Evolutionary conservation across 1,284 basidiomycete genomes (phyloP), one percentile per base, ranked within the genome.

Genomic region (Sporisorium exsertum): DNA sequence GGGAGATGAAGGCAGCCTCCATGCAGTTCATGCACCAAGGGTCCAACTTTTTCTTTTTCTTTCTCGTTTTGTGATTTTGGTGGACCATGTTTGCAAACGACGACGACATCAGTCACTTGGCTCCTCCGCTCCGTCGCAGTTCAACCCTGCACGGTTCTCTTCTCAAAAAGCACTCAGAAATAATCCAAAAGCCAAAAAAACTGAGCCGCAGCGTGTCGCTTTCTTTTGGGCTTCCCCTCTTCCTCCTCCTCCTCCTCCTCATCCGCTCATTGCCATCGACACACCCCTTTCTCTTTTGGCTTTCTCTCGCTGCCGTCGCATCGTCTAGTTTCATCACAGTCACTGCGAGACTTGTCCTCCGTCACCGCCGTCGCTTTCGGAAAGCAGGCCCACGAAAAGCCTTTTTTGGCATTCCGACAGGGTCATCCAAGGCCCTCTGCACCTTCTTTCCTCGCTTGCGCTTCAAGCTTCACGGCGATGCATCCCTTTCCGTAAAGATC

Each of bases 41-140:
- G 67, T 70, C 67, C 67, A 70, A 52, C 29, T 40, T 18, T 42
- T 42, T 50, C 45, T 49, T 47, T 42, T 65, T 32, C 32, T 15
- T 50, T 29, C 24, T 26, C 12, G 9, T 47, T 33, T 37, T 35
- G 10, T 32, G 32, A 15, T 24, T 47, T 29, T 26, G 45, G 22
- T 54, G 22, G 18, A 32, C n/a, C n/a, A n/a, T n/a, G 18, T 5
- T 6, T 15, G 9, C 16, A 29, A 49, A 26, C 26, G 20, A 8
- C n/a, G 4, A 32, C 6, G 20, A 35, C 29, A 29, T 18, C 29
- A 29, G 29, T 52, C 51, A 22, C 9, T 40, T 40, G 3, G 5
- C 37, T n/a, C 40, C 20, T 43, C 18, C 33, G 32, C 50, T 37
- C 18, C 37, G 18, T 40, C 35, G 18, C 32, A n/a, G 18, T 53